Base-by-base conservation (phyloP, 352 stramenopile species). In the Pythium myriotylum region DNA sequence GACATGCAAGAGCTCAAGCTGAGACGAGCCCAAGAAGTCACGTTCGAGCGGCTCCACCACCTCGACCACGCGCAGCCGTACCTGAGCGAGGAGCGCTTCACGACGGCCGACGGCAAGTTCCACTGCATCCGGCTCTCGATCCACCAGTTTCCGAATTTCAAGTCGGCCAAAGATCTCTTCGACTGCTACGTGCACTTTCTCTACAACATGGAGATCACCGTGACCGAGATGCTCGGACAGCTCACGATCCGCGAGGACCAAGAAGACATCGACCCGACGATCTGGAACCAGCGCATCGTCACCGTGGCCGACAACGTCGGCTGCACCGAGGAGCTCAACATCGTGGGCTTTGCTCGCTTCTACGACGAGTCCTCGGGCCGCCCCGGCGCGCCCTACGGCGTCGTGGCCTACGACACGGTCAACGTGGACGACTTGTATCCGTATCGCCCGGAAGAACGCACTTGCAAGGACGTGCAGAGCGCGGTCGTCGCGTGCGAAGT, bases 361-460 rank as follows among this genome's bases (percentile, higher is more conserved):
- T 50, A 23, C 37, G 32, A 43, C 12, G 24, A 20, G 5, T 40
- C 24, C 14, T 54, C 47, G 47, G 37, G 37, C 37, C 37, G 37
- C 37, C 37, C 37, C 4, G 54, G 54, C 54, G 17, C 54, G 14
- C 50, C 19, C 24, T 52, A 55, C 26, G 73, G 64, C 29, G 68
- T 82, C 39, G 62, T 85, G 41, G 64, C 77, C 40, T 62, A 63
- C 20, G 73, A 82, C 54, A 78, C 64, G 24, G 76, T 81, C 0
- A 65, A 85, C 39, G 42, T 74, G 27, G 76, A 85, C 41, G 63
- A 81, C 3, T 54, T 78, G 22, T 72, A 82, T 26, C 73, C 76
- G 22, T 85, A 85, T 33, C 47, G 72, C 32, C 68, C 76, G 1
- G 35, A 72, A 19, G 59, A 74, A 22, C 73, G 76, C 20, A 61